Evolutionary conservation across 2,329 filamentous ascomycete genomes (phyloP).

Genomic region (Calonectria pteridis): DNA sequence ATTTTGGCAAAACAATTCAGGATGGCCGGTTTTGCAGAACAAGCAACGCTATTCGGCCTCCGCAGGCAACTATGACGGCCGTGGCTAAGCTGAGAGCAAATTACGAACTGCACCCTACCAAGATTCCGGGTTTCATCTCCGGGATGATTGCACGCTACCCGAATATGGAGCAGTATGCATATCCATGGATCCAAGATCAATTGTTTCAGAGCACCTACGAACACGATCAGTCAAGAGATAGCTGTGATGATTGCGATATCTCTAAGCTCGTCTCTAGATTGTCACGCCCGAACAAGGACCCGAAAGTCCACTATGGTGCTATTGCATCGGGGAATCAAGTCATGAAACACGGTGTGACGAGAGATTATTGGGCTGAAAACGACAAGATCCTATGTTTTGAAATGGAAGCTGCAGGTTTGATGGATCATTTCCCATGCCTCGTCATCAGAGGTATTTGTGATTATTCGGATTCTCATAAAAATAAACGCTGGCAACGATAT

Average conservation of each 20-base stretch:
- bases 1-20: not conserved
- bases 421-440: not conserved
- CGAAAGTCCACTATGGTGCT: not conserved
- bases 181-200: not conserved
- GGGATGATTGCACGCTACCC: not conserved
- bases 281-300: not conserved
- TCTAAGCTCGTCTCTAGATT: not conserved
- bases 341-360: not conserved
- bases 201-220: not conserved
- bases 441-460: not conserved
- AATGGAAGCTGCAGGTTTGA: too few species aligned
- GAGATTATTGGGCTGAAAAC: not conserved
- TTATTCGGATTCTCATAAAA: constrained; percentile 3
- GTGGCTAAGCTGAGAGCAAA: not conserved
- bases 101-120: not conserved
- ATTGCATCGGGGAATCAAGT: not conserved
- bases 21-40: not conserved
- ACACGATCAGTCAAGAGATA: not conserved
- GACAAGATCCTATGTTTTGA: not conserved
- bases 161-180: not conserved
- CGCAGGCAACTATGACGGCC: not conserved
- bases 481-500: not conserved
- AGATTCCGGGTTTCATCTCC: not conserved
- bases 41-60: not conserved
- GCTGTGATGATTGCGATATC: not conserved